Conservation (phyloP, 495 filamentous ascomycete species). For the Cetradonia linearis region DNA sequence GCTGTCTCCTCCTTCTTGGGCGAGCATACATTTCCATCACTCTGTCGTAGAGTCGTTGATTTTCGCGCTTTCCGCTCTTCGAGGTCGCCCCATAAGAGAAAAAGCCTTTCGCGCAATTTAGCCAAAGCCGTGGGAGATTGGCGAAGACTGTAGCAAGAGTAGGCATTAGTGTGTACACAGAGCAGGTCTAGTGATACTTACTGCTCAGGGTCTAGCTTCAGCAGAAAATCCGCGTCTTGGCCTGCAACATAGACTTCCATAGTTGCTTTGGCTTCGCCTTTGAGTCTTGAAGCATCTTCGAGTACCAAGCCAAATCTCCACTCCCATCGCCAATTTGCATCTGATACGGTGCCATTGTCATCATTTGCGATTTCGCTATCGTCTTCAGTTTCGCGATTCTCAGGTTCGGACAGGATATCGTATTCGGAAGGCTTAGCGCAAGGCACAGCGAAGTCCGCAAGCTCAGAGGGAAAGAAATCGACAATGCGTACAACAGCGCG, state of each 20-base stretch:
- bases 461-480: slow-evolving; percentile 62
- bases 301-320: slow-evolving; percentile 72
- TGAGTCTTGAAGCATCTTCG: slow-evolving; percentile 42
- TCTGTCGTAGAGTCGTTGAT: slow-evolving; percentile 2
- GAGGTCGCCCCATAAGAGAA: slow-evolving; percentile 76
- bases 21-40: slow-evolving; percentile 12
- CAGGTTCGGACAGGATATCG: slow-evolving; percentile 39
- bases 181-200: slow-evolving; percentile 31
- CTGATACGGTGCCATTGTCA: slow-evolving; percentile 19
- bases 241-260: slow-evolving; percentile 61
- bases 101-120: slow-evolving; percentile 58
- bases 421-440: slow-evolving; percentile 34
- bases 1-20: neutral
- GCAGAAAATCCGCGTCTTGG: slow-evolving; percentile 51
- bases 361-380: slow-evolving; percentile 26
- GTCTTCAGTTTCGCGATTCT: slow-evolving; percentile 26
- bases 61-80: slow-evolving; percentile 49
- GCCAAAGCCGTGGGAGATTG: slow-evolving; percentile 35
- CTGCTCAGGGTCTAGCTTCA: slow-evolving; percentile 58
- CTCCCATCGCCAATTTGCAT: slow-evolving; percentile 44
- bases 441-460: slow-evolving; percentile 64
- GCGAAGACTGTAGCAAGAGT: slow-evolving; percentile 41
- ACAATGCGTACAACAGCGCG: slow-evolving; percentile 59
- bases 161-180: slow-evolving; percentile 14
- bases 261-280: slow-evolving; percentile 30